Conservation (phyloP, 1,284 basidiomycete species). For the Coniferiporia weirii region DNA sequence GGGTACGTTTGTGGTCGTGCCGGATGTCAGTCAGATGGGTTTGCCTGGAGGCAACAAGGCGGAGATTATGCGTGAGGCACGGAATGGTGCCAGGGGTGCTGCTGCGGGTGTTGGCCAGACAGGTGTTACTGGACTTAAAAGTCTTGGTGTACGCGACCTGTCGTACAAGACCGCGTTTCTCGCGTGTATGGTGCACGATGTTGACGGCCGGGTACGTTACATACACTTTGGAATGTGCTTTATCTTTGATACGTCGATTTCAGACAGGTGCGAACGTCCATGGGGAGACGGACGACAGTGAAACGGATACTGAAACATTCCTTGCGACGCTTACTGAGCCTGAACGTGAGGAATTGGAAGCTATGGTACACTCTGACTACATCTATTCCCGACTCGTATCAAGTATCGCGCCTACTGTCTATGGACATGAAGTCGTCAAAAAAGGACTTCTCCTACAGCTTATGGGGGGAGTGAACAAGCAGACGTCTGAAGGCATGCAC, state of each 20-base stretch:
- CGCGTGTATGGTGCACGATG: conserved; percentile 94
- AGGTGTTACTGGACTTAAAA: conserved; percentile 93
- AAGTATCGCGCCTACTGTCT: conserved; percentile 97
- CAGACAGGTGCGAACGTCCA: conserved; percentile 81
- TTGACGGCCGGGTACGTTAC: conserved; percentile 72
- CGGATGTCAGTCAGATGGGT: conserved; percentile 95
- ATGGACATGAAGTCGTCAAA: conserved; percentile 98
- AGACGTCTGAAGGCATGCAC: conserved; percentile 94
- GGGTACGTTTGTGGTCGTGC: conserved; percentile 97
- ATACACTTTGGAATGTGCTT: not conserved
- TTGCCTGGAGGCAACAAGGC: conserved; percentile 91
- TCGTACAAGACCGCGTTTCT: conserved; percentile 99
- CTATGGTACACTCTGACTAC: conserved; percentile 90
- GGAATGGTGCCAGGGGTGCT: conserved; percentile 46
- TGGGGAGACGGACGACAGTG: conserved; percentile 77
- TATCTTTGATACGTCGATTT: conserved; percentile 11
- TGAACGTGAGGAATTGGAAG: conserved; percentile 91
- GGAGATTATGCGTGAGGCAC: conserved; percentile 86
- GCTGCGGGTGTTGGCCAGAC: conserved; percentile 68
- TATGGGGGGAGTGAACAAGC: conserved; percentile 99
- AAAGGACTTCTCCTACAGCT: conserved; percentile 97
- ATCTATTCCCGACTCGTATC: conserved; percentile 93
- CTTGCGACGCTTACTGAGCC: conserved; percentile 86
- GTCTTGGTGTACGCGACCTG: conserved; percentile 90
- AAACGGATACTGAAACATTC: conserved; percentile 76